phyloP scores from a whole-genome alignment of 345 rosid species.

The Rhizophora apiculata region DNA sequence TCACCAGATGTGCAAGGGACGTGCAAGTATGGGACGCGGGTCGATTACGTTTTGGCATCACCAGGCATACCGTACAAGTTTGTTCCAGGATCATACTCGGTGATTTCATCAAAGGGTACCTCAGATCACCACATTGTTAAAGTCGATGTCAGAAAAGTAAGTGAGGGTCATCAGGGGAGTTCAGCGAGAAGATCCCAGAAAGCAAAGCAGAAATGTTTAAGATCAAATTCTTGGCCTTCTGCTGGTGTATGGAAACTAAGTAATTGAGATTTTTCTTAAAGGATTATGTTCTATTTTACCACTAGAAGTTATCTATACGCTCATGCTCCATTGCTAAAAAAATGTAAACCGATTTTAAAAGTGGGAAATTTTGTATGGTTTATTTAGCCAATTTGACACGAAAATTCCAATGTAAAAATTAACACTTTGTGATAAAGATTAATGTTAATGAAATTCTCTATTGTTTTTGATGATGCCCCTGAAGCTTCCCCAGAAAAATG shows the following conservation, averaged over 20 bases:
- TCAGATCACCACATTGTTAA: constrained; percentile 95
- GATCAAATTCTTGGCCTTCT: constrained; percentile 37
- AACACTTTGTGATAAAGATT: no score
- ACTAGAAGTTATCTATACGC: no score
- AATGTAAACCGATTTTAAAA: no score
- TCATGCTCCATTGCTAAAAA: no score
- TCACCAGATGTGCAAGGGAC: constrained; percentile 84
- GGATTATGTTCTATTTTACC: neutral
- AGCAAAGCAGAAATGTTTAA: constrained; percentile 35
- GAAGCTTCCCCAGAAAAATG: no score
- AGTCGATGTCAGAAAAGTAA: constrained; percentile 52
- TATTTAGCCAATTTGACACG: no score
- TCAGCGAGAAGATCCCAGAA: constrained; percentile 25
- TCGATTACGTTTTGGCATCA: constrained; percentile 75
- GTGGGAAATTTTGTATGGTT: no score
- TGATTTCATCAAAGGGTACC: constrained; percentile 80
- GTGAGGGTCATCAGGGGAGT: constrained; percentile 28
- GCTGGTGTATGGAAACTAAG: constrained; percentile 34
- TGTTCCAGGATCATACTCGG: constrained; percentile 79
- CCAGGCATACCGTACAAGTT: constrained; percentile 54
- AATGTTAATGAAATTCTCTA: no score
- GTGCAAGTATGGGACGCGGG: constrained; percentile 92
- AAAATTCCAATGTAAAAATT: no score
- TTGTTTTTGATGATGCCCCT: no score
- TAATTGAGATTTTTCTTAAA: constrained; percentile 4